Conservation (phyloP, 768 basidiomycete genomes). For the Phylloporus rhodoxanthus region DNA sequence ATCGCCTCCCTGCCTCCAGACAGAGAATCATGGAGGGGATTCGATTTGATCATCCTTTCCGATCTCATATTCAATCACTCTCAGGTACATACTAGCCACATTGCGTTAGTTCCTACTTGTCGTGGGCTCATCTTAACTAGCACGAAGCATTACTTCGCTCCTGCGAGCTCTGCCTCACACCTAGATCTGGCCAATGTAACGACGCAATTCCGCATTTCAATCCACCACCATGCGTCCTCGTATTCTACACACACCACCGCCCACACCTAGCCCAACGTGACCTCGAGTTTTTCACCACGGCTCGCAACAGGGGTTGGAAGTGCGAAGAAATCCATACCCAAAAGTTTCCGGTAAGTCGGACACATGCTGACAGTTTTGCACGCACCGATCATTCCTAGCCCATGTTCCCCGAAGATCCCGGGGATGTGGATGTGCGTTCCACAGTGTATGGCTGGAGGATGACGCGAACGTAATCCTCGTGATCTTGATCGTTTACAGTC, state of each 20-base stretch:
- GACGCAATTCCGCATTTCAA: neutral
- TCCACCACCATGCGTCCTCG: constrained; percentile 48
- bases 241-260: constrained; percentile 87
- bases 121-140: constrained; percentile 32
- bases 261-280: constrained; percentile 80
- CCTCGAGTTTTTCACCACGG: constrained; percentile 73
- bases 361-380: neutral
- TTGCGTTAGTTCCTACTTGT: neutral
- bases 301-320: constrained; percentile 57
- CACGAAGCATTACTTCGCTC: constrained; percentile 77
- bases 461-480: constrained; percentile 15
- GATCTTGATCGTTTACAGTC: neutral
- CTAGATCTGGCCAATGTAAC: constrained; percentile 17
- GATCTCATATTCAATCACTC: constrained; percentile 96
- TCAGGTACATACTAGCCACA: constrained; percentile 43
- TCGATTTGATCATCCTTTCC: constrained; percentile 81
- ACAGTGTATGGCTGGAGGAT: constrained; percentile 85
- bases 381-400: constrained; percentile 39
- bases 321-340: constrained; percentile 65
- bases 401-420: constrained; percentile 88
- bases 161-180: constrained; percentile 44
- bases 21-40: constrained; percentile 32
- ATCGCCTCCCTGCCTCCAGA: constrained; percentile 25
- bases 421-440: constrained; percentile 67
- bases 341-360: constrained; percentile 51